These are phyloP conservation scores for Ophiostoma ulmi DNA, from an alignment of 2,329 filamentous ascomycete genomes.

Conservation along the genomic window DNA sequence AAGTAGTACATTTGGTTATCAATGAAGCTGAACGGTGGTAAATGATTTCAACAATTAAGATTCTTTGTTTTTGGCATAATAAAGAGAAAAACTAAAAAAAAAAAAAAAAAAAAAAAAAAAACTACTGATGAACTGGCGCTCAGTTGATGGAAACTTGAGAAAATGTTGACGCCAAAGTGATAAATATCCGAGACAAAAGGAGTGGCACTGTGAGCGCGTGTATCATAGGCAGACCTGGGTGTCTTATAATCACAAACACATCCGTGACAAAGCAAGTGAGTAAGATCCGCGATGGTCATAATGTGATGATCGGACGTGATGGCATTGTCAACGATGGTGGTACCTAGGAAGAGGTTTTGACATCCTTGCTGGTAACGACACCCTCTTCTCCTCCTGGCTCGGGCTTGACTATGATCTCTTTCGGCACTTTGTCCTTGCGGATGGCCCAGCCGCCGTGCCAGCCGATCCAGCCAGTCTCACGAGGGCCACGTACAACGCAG, in stretches of 20 bases:
- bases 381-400: constrained; percentile 9
- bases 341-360: background rate
- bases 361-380: constrained; percentile 23
- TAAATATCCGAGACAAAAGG: too few relatives aligned
- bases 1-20: background rate
- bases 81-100: too few relatives aligned
- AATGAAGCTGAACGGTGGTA: background rate
- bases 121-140: background rate
- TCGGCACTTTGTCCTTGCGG: constrained; percentile 26
- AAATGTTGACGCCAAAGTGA: too few relatives aligned
- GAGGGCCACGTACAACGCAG: constrained; percentile 38
- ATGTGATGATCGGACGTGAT: too few relatives aligned
- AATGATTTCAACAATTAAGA: background rate
- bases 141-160: too few relatives aligned
- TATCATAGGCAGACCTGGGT: too few relatives aligned
- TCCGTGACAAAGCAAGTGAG: too few relatives aligned
- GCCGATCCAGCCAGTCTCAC: constrained; percentile 40
- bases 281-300: too few relatives aligned
- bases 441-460: constrained; percentile 42
- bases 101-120: too few relatives aligned
- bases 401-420: background rate
- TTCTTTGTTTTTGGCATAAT: background rate
- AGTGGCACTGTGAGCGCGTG: too few relatives aligned
- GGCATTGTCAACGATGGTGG: background rate
- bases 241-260: too few relatives aligned